phyloP scores from a whole-genome alignment of 208 protist genomes.

The Balamuthia mandrillaris region DNA sequence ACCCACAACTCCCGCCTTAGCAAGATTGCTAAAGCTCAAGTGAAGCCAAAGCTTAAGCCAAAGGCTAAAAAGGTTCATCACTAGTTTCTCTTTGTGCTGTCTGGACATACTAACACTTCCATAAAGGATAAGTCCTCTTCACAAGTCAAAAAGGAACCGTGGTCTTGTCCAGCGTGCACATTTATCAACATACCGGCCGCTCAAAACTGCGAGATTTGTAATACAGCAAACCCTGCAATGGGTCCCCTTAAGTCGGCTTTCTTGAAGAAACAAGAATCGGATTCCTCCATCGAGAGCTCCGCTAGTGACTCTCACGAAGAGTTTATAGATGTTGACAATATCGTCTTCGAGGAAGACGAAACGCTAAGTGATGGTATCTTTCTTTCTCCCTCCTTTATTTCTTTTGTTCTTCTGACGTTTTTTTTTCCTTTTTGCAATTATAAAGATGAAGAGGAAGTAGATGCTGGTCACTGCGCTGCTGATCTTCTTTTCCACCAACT shows the following conservation, averaged over 20 bases:
- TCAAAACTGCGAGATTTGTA: no score
- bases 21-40: background rate
- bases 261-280: background rate
- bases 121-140: no score
- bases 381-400: no score
- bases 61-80: no score
- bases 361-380: no score
- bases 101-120: no score
- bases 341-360: background rate
- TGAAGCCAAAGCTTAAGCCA: background rate
- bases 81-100: no score
- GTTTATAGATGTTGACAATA: background rate
- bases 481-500: slow-evolving; percentile 22
- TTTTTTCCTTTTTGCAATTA: background rate
- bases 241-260: no score
- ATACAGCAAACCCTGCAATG: no score
- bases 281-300: background rate
- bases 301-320: background rate
- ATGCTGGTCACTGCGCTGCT: background rate
- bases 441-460: background rate
- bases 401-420: no score
- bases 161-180: background rate
- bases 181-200: no score
- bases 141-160: background rate
- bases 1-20: background rate